These are phyloP conservation scores for Paramecium sexaurelia DNA, from an alignment of 73 alveolate species.

Conservation along the genomic window DNA sequence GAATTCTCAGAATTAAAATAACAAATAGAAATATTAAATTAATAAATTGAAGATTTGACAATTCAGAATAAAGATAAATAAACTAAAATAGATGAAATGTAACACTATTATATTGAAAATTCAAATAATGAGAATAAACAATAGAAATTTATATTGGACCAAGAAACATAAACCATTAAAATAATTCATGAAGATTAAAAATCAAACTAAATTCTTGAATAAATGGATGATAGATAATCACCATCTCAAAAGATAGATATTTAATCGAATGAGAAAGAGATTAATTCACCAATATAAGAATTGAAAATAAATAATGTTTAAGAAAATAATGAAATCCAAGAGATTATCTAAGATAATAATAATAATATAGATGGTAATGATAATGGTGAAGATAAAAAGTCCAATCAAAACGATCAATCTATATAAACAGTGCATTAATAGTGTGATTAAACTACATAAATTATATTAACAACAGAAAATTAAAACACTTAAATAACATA, in stretches of 20 bases:
- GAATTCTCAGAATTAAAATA: background rate
- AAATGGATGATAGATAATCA: no score
- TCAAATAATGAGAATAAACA: background rate
- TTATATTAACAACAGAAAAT: background rate
- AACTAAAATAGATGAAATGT: background rate
- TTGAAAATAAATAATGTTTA: background rate
- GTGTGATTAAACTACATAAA: background rate
- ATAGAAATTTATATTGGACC: background rate
- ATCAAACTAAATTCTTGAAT: background rate
- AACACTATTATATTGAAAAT: background rate
- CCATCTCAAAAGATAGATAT: background rate
- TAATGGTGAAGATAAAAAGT: background rate
- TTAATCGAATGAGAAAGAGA: background rate
- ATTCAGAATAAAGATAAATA: background rate
- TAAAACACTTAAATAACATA: background rate
- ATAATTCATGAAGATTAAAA: background rate
- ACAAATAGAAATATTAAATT: background rate
- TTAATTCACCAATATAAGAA: background rate
- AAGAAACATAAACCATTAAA: background rate
- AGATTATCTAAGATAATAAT: background rate
- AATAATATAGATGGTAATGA: no score
- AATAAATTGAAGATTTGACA: background rate
- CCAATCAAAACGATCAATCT: background rate
- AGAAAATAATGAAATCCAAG: background rate
- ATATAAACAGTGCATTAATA: background rate